These are phyloP conservation scores for Trichoderma breve DNA, from an alignment of 2,329 filamentous ascomycete species.

Conservation along the genomic window DNA sequence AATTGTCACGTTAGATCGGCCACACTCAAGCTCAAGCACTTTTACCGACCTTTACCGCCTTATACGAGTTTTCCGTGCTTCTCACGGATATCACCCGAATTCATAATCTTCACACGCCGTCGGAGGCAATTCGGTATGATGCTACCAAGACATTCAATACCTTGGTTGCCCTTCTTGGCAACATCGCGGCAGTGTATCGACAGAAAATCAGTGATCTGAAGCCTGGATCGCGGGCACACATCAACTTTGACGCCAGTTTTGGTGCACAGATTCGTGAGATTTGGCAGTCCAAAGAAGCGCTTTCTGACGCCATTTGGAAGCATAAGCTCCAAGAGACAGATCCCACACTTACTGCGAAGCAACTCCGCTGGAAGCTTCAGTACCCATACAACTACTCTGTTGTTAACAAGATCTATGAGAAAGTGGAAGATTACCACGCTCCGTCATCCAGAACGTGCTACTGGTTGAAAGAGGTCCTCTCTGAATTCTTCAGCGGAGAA, in stretches of 20 bases:
- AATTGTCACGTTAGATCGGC: conserved; percentile 33
- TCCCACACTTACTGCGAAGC: conserved; percentile 28
- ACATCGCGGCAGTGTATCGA: conserved; percentile 37
- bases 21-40: conserved; percentile 39
- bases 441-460: conserved; percentile 41
- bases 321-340: conserved; percentile 32
- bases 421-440: conserved; percentile 36
- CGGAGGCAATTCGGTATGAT: conserved; percentile 22
- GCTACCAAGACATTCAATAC: conserved; percentile 37
- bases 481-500: conserved; percentile 35
- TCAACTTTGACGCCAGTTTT: conserved; percentile 40
- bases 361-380: conserved; percentile 23
- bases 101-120: conserved; percentile 4
- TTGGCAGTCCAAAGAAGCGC: conserved; percentile 33
- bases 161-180: conserved; percentile 36
- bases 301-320: conserved; percentile 38
- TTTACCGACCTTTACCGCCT: conserved; percentile 38
- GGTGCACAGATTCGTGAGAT: conserved; percentile 35
- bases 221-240: conserved; percentile 25
- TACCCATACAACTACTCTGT: background rate
- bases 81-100: conserved; percentile 38
- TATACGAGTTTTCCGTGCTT: conserved; percentile 40
- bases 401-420: background rate
- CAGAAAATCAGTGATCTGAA: conserved; percentile 35
- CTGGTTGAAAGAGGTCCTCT: conserved; percentile 38